Evolutionary conservation across 345 rosid species (phyloP).

Genomic region (Syzygium aqueum): DNA sequence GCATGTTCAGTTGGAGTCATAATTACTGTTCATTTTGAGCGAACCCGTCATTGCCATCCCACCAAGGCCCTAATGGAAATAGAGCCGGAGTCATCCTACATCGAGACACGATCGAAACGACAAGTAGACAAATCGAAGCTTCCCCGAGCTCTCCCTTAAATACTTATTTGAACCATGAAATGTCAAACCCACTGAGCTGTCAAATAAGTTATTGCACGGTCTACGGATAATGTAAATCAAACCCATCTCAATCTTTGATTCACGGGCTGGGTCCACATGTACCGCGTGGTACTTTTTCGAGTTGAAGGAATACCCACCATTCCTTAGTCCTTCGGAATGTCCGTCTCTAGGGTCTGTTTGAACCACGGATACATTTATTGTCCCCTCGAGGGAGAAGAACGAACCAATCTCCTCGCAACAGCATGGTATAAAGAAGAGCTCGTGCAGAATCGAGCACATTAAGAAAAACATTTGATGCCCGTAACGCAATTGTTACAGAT

Average conservation of each 20-base stretch:
- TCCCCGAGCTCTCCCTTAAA: background rate
- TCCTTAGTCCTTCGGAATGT: background rate
- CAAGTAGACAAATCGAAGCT: background rate
- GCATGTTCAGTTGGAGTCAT: accelerated
- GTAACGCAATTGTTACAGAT: background rate
- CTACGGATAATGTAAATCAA: background rate
- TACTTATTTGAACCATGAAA: background rate
- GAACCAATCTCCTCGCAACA: background rate
- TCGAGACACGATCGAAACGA: accelerated
- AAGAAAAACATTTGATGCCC: background rate
- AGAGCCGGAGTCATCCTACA: background rate
- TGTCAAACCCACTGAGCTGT: background rate
- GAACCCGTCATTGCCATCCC: background rate
- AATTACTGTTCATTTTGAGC: background rate
- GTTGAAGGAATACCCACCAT: background rate
- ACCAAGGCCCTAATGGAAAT: background rate
- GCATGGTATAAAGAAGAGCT: background rate
- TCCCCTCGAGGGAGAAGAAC: background rate
- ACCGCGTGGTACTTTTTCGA: background rate
- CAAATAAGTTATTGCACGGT: background rate
- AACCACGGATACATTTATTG: background rate
- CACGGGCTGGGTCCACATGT: background rate
- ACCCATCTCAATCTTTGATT: background rate
- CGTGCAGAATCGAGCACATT: background rate
- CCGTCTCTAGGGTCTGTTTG: background rate